Percentiles rank a stretch among this genome's conserved stretches.
phyloP scores from a whole-genome alignment of 2,329 filamentous ascomycete genomes.

The Sporothrix protearum region DNA sequence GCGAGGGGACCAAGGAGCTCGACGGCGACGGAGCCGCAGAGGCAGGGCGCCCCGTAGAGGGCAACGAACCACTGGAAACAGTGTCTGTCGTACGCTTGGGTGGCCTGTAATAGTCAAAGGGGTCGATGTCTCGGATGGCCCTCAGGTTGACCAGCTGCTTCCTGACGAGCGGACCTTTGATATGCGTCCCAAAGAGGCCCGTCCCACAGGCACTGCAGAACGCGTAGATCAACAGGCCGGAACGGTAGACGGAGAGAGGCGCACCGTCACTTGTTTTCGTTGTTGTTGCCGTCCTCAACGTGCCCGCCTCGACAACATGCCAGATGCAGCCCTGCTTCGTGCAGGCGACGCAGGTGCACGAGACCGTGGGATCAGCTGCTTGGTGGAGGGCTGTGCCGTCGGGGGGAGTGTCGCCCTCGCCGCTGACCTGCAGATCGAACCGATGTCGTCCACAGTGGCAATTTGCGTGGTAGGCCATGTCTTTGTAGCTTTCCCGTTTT shows the following conservation, averaged over 20 bases:
- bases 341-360: slow-evolving; percentile 5
- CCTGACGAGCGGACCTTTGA: not conserved
- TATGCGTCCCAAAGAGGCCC: not conserved
- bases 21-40: slow-evolving; percentile 25
- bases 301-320: not conserved
- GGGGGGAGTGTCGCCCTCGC: not conserved
- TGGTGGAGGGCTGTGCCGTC: not conserved
- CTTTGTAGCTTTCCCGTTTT: not conserved
- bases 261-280: not conserved
- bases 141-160: slow-evolving; percentile 18
- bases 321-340: slow-evolving; percentile 22
- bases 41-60: slow-evolving; percentile 19
- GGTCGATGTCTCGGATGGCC: slow-evolving; percentile 5
- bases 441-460: slow-evolving; percentile 26
- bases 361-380: not conserved
- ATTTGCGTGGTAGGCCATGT: slow-evolving; percentile 19
- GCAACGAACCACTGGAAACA: not conserved
- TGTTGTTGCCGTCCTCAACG: not conserved
- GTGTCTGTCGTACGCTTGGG: too few relatives aligned
- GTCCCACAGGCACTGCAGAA: slow-evolving; percentile 25
- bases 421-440: slow-evolving; percentile 17
- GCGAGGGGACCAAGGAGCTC: slow-evolving; percentile 18
- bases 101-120: slow-evolving; percentile 15
- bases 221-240: slow-evolving; percentile 7
- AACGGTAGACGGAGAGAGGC: not conserved